Evolutionary conservation across 2,329 filamentous ascomycete species (phyloP).

Genomic region (Calonectria naviculata): DNA sequence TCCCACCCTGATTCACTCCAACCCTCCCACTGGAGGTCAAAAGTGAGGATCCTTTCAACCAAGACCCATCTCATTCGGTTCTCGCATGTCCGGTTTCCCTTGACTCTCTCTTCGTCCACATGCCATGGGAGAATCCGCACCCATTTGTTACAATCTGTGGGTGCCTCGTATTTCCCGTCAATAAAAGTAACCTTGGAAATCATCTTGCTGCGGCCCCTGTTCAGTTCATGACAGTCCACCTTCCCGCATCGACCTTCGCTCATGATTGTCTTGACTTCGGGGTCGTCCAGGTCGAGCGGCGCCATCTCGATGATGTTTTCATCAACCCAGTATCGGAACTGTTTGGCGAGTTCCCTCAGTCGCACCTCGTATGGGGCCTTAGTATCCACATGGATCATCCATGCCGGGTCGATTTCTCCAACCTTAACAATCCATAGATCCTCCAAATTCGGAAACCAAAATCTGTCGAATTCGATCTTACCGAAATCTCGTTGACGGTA

Average conservation of each 20-base stretch:
- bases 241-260: constrained; percentile 49
- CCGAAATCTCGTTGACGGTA: constrained; percentile 45
- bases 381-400: constrained; percentile 48
- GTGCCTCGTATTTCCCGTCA: constrained; percentile 45
- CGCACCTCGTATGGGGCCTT: constrained; percentile 43
- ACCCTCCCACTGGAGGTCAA: constrained; percentile 50
- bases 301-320: constrained; percentile 52
- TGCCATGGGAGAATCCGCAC: constrained; percentile 48
- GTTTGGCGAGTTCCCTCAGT: constrained; percentile 46
- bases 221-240: constrained; percentile 48
- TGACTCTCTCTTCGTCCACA: constrained; percentile 37
- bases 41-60: constrained; percentile 51
- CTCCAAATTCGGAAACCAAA: constrained; percentile 52
- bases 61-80: constrained; percentile 52
- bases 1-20: constrained; percentile 42
- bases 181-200: constrained; percentile 52
- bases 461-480: constrained; percentile 49
- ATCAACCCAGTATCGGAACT: constrained; percentile 53
- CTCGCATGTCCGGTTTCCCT: constrained; percentile 41
- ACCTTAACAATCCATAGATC: constrained; percentile 54
- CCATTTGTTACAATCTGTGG: constrained; percentile 42
- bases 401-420: constrained; percentile 49
- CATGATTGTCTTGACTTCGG: constrained; percentile 47
- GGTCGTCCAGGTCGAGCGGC: constrained; percentile 46
- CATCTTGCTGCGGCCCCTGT: constrained; percentile 48